These are phyloP conservation scores for Setaria viridis DNA, from an alignment of 202 grass and related monocot species.

Conservation along the genomic window DNA sequence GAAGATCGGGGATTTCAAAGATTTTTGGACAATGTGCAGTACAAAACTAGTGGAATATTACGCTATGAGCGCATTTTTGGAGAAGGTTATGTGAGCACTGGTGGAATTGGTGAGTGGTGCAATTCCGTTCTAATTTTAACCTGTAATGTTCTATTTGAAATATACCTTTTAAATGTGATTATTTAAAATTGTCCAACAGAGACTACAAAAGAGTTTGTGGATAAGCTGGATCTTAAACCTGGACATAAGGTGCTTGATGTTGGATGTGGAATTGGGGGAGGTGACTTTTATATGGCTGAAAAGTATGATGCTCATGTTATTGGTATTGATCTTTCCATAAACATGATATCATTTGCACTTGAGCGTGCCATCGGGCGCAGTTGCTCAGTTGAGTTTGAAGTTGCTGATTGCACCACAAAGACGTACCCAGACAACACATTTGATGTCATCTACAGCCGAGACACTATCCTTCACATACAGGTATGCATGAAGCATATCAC, in stretches of 20 bases:
- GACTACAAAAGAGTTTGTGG: constrained; percentile 86
- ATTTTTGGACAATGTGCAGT: constrained; percentile 91
- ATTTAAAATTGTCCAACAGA: constrained; percentile 54
- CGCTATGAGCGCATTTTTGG: constrained; percentile 84
- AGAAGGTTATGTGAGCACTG: constrained; percentile 86
- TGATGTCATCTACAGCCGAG: constrained; percentile 81
- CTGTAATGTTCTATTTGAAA: constrained; percentile 22
- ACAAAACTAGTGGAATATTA: constrained; percentile 88
- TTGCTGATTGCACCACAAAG: constrained; percentile 85
- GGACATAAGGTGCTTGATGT: constrained; percentile 87
- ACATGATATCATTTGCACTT: constrained; percentile 88
- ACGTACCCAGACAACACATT: constrained; percentile 68
- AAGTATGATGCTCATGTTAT: constrained; percentile 73
- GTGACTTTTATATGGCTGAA: constrained; percentile 93
- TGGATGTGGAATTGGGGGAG: constrained; percentile 87
- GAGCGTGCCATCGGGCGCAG: constrained; percentile 72
- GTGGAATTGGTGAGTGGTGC: constrained; percentile 64
- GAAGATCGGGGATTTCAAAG: constrained; percentile 73
- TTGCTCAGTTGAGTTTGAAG: constrained; percentile 84
- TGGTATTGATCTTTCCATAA: constrained; percentile 89
- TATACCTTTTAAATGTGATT: constrained; percentile 10
- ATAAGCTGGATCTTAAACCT: constrained; percentile 70
- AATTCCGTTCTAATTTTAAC: constrained; percentile 27
- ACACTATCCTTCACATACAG: constrained; percentile 92
- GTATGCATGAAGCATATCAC: constrained; percentile 33